phyloP scores from a whole-genome alignment of 2,329 filamentous ascomycete species.

The Alternaria postmessia region DNA sequence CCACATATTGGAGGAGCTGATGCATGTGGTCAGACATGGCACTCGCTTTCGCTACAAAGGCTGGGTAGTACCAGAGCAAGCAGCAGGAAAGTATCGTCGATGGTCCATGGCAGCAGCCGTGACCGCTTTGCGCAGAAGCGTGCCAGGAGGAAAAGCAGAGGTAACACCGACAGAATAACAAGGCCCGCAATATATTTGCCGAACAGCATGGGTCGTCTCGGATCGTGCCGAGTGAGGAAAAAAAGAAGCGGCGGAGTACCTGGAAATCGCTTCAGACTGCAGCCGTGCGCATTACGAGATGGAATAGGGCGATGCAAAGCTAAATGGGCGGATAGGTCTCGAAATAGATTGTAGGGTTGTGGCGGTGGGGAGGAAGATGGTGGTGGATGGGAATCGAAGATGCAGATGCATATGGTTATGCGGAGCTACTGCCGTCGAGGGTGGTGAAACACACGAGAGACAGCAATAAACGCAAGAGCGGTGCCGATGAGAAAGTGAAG shows the following conservation, averaged over 20 bases:
- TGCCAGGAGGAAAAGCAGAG: conserved; percentile 28
- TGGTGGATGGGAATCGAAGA: not conserved
- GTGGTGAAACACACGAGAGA: conserved; percentile 25
- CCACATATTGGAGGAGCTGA: conserved; percentile 29
- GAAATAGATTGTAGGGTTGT: conserved; percentile 8
- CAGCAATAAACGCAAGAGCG: not conserved
- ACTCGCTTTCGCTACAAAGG: not conserved
- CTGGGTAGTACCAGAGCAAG: conserved; percentile 26
- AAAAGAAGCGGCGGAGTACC: conserved; percentile 9
- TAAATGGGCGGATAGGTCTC: conserved; percentile 8
- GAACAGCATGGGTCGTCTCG: conserved; percentile 17
- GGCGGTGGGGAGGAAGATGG: not conserved
- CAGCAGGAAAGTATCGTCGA: conserved; percentile 34
- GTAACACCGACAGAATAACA: conserved; percentile 25
- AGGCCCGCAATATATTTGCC: conserved; percentile 21
- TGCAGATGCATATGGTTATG: not conserved
- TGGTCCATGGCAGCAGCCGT: conserved; percentile 22
- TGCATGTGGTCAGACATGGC: not conserved
- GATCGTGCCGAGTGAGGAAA: not conserved
- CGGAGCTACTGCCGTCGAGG: conserved; percentile 11
- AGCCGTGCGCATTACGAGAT: conserved; percentile 15
- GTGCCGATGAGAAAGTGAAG: conserved; percentile 5
- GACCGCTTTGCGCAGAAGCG: conserved; percentile 32
- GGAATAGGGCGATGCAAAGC: conserved; percentile 6
- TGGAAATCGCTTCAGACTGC: conserved; percentile 12